Evolutionary conservation across 2,329 filamentous ascomycete species (phyloP), one percentile per base, ranked within the genome.

Genomic region (Aureobasidium sp.): DNA sequence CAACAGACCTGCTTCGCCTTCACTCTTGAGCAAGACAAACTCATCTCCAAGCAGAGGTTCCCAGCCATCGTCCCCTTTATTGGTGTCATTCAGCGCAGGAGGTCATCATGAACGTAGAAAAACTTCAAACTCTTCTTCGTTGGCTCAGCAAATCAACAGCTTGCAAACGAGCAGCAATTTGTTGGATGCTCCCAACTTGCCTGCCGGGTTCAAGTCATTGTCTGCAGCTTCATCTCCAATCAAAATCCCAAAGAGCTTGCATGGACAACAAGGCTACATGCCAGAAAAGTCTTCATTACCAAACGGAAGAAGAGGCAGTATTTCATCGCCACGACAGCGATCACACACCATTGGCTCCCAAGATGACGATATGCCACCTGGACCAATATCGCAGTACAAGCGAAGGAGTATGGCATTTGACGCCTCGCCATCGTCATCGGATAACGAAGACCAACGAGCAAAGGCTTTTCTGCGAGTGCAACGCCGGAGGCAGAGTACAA

Each of bases 261-360:
- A 77, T 17, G 74, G 76, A 37, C 71, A 81, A 77, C 55, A 82
- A 75, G 53, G 76, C 82, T 65, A 81, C 78, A 15, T 74, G 80
- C 75, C 76, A 29, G 75, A 76, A 51, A 65, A 68, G 61, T 67
- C 69, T 25, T 66, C 62, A 3, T 59, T 69, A 5, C 68, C 70
- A 12, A 74, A 74, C 27, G 63, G 69, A 25, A 64, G 70, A 29
- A 69, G 70, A 39, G 64, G 67, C 20, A 71, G 68, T 60, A 63
- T 66, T 5, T 69, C 75, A 79, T 85, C 20, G 81, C 86, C n/a
- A 81, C 84, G 51, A 83, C 88, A 91, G 56, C 84, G 94, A 61
- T 97, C 94, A 31, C 84, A 96, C 68, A 99, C 94, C 0, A 88
- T 97, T 41, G 93, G 93, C 9, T 97, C 94, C 14, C 90, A 96